Evolutionary conservation across 805 yeast genomes (phyloP).

Genomic region (Nakazawaea sp.): DNA sequence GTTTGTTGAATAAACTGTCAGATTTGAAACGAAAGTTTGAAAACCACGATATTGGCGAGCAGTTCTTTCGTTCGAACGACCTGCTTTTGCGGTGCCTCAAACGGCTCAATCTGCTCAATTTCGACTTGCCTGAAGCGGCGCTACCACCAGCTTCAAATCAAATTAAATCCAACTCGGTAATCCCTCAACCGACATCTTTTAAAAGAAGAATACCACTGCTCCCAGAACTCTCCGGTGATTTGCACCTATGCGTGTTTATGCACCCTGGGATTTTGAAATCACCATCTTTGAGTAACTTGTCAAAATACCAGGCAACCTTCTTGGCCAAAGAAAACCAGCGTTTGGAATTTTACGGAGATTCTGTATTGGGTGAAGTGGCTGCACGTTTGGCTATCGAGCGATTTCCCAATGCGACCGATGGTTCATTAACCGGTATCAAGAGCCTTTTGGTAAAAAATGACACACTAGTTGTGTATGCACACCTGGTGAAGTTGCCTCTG

Average conservation of each 20-base stretch:
- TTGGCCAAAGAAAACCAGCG: slow-evolving; percentile 26
- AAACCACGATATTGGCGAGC: not conserved
- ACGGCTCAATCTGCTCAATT: not conserved
- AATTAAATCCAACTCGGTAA: not conserved
- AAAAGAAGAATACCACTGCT: not conserved
- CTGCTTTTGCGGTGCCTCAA: not conserved
- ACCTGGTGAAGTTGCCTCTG: slow-evolving; percentile 32
- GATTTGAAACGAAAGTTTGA: not conserved
- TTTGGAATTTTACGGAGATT: slow-evolving; percentile 38
- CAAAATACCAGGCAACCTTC: not conserved
- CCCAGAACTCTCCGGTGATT: not conserved
- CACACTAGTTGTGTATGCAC: slow-evolving; percentile 30
- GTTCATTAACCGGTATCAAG: slow-evolving; percentile 32
- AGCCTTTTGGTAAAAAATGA: slow-evolving; percentile 32
- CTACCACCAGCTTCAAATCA: no score
- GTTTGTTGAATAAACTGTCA: slow-evolving; percentile 2
- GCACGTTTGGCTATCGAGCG: slow-evolving; percentile 30
- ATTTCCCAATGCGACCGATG: slow-evolving; percentile 35
- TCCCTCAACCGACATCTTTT: no score
- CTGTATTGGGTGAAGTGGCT: slow-evolving; percentile 33
- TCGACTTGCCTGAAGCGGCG: slow-evolving; percentile 2
- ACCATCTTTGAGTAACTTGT: not conserved
- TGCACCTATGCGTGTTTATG: not conserved
- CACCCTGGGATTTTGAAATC: not conserved
- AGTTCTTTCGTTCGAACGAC: not conserved